These are phyloP conservation scores for Boletus reticulatus DNA, from an alignment of 768 basidiomycete species.

Conservation along the genomic window DNA sequence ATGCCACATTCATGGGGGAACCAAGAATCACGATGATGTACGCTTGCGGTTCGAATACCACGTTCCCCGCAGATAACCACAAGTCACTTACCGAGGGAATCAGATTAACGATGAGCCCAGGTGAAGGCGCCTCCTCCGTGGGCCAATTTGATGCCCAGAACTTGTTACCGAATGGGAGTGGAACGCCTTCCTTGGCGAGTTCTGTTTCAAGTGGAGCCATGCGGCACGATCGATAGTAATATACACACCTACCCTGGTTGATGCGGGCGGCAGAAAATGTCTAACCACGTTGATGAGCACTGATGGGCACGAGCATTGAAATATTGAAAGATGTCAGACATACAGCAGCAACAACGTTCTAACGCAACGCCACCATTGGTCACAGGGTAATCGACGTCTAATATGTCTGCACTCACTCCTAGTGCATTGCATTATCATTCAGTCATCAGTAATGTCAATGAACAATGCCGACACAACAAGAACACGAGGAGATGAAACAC, in stretches of 20 bases:
- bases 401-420: constrained; percentile 21
- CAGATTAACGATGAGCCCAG: constrained; percentile 52
- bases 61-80: not conserved
- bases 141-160: constrained; percentile 66
- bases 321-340: not conserved
- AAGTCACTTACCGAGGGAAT: constrained; percentile 44
- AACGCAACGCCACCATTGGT: not conserved
- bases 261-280: constrained; percentile 50
- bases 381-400: not conserved
- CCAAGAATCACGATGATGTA: constrained; percentile 51
- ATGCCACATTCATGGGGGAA: constrained; percentile 50
- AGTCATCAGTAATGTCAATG: not conserved
- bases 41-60: constrained; percentile 1
- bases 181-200: constrained; percentile 61
- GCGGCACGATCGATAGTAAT: not conserved
- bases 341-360: constrained; percentile 33
- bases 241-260: constrained; percentile 42
- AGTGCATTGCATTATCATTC: constrained; percentile 28
- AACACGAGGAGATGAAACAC: not conserved
- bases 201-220: constrained; percentile 30
- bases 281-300: constrained; percentile 23
- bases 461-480: not conserved
- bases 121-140: constrained; percentile 51
- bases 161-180: constrained; percentile 54
- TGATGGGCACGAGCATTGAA: not conserved